A percentile compares a stretch with the other conserved stretches of the same genome.
These are phyloP conservation scores for Anthostomella pinea DNA, from an alignment of 2,329 filamentous ascomycete genomes.

Conservation along the genomic window DNA sequence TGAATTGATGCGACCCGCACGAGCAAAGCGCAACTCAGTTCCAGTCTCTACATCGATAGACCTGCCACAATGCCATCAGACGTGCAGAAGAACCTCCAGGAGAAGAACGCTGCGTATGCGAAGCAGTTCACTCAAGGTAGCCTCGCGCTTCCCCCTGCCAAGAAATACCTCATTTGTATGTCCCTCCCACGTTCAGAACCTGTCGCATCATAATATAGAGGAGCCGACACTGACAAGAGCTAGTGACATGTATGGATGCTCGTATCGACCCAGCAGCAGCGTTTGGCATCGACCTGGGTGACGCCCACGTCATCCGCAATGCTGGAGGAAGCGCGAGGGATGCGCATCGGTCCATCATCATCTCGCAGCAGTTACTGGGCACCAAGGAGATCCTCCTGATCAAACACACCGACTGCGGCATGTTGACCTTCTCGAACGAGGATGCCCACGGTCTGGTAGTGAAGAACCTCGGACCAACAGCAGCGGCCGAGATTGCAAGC, in stretches of 20 bases:
- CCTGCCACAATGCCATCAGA: constrained; percentile 35
- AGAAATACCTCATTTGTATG: constrained; percentile 63
- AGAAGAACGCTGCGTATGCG: constrained; percentile 57
- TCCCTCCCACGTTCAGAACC: constrained; percentile 3
- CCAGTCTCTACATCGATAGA: too few relatives aligned
- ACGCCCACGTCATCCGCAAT: constrained; percentile 77
- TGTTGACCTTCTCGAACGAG: constrained; percentile 65
- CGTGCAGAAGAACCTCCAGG: constrained; percentile 52
- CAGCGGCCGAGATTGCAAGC: constrained; percentile 41
- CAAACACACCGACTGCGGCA: constrained; percentile 73
- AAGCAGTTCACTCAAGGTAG: constrained; percentile 62
- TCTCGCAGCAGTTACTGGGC: constrained; percentile 75
- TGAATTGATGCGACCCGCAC: too few relatives aligned
- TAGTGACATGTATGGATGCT: constrained; percentile 81
- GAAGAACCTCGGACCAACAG: constrained; percentile 54
- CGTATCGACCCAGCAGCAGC: constrained; percentile 66
- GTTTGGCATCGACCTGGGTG: constrained; percentile 69
- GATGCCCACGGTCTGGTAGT: constrained; percentile 54
- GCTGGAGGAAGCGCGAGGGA: constrained; percentile 66
- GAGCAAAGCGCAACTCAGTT: too few relatives aligned
- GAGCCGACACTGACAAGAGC: neutral
- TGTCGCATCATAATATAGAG: neutral
- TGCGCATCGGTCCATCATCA: constrained; percentile 70
- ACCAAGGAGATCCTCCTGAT: constrained; percentile 72
- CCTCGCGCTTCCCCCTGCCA: constrained; percentile 65